A percentile compares a stretch with the other conserved stretches of the same genome.
These are phyloP conservation scores for Tanozyma kutaoensis DNA, from an alignment of 805 yeast genomes.

Conservation along the genomic window DNA sequence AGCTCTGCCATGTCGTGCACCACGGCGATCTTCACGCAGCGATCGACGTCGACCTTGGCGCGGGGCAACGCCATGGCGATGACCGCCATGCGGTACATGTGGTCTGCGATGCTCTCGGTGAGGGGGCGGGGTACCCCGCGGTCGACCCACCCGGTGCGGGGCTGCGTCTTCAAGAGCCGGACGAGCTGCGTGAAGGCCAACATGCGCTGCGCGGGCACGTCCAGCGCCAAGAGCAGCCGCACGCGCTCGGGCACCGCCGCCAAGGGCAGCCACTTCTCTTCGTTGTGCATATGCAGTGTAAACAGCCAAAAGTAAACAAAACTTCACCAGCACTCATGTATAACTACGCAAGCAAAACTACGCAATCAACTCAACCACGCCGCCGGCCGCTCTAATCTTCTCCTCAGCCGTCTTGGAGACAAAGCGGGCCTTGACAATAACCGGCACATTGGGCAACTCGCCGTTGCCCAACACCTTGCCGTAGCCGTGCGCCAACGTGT, in stretches of 20 bases:
- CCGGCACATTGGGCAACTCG: slow-evolving; percentile 94
- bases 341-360: too few species aligned
- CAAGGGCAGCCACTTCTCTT: slow-evolving; percentile 52
- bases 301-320: too few species aligned
- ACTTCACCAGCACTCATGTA: too few species aligned
- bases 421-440: slow-evolving; percentile 98
- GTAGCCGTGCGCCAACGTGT: slow-evolving; percentile 98
- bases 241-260: slow-evolving; percentile 36
- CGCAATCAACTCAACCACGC: slow-evolving; percentile 99
- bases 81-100: slow-evolving; percentile 89
- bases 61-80: slow-evolving; percentile 58
- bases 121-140: slow-evolving; percentile 32
- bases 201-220: slow-evolving; percentile 23
- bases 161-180: slow-evolving; percentile 60
- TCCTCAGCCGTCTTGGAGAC: slow-evolving; percentile 99
- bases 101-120: slow-evolving; percentile 78
- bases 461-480: slow-evolving; percentile 99
- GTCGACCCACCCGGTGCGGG: slow-evolving; percentile 92
- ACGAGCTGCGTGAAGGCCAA: slow-evolving; percentile 52
- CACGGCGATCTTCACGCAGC: slow-evolving; percentile 75
- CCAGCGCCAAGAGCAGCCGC: slow-evolving; percentile 19
- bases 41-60: slow-evolving; percentile 40
- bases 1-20: slow-evolving; percentile 93
- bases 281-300: too few species aligned
- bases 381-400: slow-evolving; percentile 99